phyloP scores from a whole-genome alignment of 305 asterid species.

The Fraxinus dipetala region DNA sequence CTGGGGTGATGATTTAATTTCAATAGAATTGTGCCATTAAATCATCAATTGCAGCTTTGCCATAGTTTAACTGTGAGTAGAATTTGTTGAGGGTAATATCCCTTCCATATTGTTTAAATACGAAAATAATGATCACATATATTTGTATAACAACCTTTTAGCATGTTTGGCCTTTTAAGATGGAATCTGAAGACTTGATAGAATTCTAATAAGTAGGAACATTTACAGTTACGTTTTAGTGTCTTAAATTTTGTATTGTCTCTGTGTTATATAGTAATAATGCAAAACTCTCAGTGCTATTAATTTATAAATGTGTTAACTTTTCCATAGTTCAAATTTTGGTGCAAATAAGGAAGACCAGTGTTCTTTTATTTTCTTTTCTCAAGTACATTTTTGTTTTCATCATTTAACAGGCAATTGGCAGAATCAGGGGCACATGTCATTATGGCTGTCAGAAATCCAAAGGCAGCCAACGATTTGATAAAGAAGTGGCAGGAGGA shows the following conservation, averaged over 20 bases:
- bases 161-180: no score
- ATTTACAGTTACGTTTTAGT: neutral
- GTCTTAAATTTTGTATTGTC: neutral
- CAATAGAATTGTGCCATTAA: neutral
- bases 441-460: constrained; percentile 76
- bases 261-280: neutral
- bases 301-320: neutral
- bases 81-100: no score
- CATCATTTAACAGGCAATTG: constrained; percentile 52
- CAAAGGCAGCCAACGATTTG: constrained; percentile 59
- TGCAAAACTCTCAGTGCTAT: neutral
- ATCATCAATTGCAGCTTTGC: neutral
- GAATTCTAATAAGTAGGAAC: neutral
- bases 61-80: neutral
- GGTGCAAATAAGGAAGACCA: neutral
- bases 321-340: neutral
- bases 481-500: constrained; percentile 65
- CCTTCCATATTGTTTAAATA: no score
- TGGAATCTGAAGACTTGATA: no score
- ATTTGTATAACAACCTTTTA: no score
- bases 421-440: constrained; percentile 84
- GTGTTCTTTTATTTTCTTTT: neutral
- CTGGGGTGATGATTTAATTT: no score
- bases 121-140: no score
- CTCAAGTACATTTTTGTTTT: constrained; percentile 18